These are phyloP conservation scores for Cyclocybe cylindracea DNA, from an alignment of 768 basidiomycete species.

Conservation along the genomic window DNA sequence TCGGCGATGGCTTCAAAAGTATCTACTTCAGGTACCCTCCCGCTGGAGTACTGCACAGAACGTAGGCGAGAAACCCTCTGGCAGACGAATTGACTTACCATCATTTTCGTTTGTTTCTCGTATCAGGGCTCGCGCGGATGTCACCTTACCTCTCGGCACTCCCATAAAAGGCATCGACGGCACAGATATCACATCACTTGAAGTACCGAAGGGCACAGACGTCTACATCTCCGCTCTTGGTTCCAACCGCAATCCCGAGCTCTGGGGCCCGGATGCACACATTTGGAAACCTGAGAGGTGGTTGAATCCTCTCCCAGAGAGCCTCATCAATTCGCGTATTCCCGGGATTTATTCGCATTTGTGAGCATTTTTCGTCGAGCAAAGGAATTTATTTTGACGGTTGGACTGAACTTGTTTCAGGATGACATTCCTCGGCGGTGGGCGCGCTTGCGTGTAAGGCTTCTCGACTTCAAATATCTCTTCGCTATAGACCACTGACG, in stretches of 20 bases:
- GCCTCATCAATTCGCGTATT: constrained; percentile 34
- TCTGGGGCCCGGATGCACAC: constrained; percentile 46
- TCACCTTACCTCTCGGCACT: constrained; percentile 40
- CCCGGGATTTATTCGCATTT: constrained; percentile 47
- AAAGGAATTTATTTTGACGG: neutral
- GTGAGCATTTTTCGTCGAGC: constrained; percentile 22
- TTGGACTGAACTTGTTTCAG: neutral
- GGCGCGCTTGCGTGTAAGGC: constrained; percentile 5
- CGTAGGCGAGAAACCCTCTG: constrained; percentile 8
- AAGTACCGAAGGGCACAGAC: constrained; percentile 37
- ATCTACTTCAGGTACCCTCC: constrained; percentile 19
- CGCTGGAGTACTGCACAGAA: constrained; percentile 9
- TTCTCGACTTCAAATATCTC: neutral
- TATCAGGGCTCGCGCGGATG: constrained; percentile 28
- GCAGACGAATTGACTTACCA: neutral
- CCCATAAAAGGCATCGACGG: constrained; percentile 42
- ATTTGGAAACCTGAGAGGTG: constrained; percentile 56
- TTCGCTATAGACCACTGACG: neutral
- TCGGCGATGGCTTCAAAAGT: neutral
- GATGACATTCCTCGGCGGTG: constrained; percentile 21
- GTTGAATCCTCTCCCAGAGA: constrained; percentile 37
- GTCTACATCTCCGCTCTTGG: constrained; percentile 35
- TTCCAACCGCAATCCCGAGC: constrained; percentile 36
- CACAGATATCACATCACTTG: constrained; percentile 29
- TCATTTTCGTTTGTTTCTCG: neutral